These are phyloP conservation scores for Ichthyophthirius multifiliis DNA, from an alignment of 169 alveolate genomes.

Conservation along the genomic window DNA sequence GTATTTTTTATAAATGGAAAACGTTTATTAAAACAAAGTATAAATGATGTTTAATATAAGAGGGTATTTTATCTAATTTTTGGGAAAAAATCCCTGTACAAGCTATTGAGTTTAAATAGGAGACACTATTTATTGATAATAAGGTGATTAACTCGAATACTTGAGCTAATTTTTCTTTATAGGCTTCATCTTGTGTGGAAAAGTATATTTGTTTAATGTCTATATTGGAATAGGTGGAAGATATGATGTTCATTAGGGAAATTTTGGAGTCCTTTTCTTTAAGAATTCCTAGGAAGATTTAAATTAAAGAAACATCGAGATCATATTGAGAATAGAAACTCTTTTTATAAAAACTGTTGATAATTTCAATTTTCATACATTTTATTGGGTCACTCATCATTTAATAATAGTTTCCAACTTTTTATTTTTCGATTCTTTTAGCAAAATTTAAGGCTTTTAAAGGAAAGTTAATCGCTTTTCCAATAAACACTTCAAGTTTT, in stretches of 20 bases:
- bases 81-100: not conserved
- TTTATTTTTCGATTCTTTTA: not conserved
- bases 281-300: not conserved
- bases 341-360: constrained; percentile 5
- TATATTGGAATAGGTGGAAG: not conserved
- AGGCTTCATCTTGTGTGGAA: not conserved
- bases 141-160: not conserved
- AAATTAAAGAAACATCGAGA: constrained; percentile 11
- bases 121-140: not conserved
- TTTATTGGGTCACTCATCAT: not conserved
- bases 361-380: constrained; percentile 17
- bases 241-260: not conserved
- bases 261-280: not conserved
- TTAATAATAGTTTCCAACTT: constrained; percentile 7
- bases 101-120: not conserved
- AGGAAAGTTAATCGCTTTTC: not conserved
- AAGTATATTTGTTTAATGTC: constrained; percentile 8
- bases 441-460: constrained; percentile 17
- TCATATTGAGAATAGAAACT: constrained; percentile 3
- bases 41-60: not conserved
- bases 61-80: not conserved
- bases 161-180: not conserved
- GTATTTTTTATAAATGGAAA: not conserved
- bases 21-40: not conserved
- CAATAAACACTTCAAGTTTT: not conserved